phyloP scores from a whole-genome alignment of 441 rosid genomes.

The Populus hybrid region DNA sequence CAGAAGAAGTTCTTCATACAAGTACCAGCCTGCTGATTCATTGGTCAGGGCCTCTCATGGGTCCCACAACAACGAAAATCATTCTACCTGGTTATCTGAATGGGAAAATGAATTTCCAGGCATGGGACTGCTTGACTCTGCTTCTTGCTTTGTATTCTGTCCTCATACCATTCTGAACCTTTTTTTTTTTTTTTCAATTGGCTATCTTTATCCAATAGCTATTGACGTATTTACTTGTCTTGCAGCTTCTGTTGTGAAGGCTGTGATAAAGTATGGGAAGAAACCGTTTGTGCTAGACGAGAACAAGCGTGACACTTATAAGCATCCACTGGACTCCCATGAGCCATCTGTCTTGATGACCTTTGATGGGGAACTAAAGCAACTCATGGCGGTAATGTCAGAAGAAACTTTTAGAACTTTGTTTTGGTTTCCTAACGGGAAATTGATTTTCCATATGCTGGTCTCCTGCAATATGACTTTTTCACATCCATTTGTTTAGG shows the following conservation, averaged over 20 bases:
- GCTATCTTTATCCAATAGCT: not conserved
- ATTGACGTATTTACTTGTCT: constrained; percentile 14
- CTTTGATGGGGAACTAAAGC: constrained; percentile 58
- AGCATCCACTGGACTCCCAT: constrained; percentile 32
- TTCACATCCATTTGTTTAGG: not conserved
- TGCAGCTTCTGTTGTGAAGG: constrained; percentile 76
- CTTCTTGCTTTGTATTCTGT: not conserved
- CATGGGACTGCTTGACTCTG: constrained; percentile 2
- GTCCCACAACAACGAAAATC: constrained; percentile 42
- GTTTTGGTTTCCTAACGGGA: not conserved
- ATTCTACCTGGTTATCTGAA: constrained; percentile 47
- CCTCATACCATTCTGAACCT: not conserved
- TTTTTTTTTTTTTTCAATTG: not conserved
- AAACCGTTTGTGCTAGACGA: constrained; percentile 62
- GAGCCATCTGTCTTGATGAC: constrained; percentile 41
- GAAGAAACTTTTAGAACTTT: not conserved
- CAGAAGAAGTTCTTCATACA: constrained; percentile 49
- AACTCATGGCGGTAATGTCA: constrained; percentile 54
- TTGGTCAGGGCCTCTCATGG: constrained; percentile 35
- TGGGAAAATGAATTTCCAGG: constrained; percentile 89
- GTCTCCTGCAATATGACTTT: not conserved
- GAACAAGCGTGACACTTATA: constrained; percentile 67
- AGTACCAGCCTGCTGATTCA: constrained; percentile 42
- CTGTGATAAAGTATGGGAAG: constrained; percentile 69
- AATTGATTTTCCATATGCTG: not conserved